These are phyloP conservation scores for Mucor plumbeus DNA, from an alignment of 371 early-diverging fungal genomes.

Conservation along the genomic window DNA sequence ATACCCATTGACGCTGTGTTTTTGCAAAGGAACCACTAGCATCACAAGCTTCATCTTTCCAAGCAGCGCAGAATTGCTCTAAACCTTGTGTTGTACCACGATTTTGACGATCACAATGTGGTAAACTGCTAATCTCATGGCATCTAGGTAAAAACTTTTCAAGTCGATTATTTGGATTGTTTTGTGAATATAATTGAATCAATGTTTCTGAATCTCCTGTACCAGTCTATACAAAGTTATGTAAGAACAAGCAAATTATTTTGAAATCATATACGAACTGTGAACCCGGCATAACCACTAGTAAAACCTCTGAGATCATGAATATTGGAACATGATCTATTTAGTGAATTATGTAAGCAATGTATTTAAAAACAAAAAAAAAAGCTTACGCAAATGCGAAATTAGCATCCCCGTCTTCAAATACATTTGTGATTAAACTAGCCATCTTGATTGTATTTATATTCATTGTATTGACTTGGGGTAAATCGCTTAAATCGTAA, in stretches of 20 bases:
- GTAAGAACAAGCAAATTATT: too few relatives aligned
- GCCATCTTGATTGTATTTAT: conserved; percentile 27
- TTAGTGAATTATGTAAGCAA: not conserved
- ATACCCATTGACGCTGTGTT: conserved; percentile 37
- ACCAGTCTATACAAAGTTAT: conserved; percentile 39
- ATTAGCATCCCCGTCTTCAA: conserved; percentile 39
- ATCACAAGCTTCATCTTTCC: conserved; percentile 39
- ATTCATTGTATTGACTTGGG: conserved; percentile 22
- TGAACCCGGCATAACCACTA: conserved; percentile 60
- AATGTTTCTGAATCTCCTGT: conserved; percentile 56
- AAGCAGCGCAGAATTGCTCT: conserved; percentile 33
- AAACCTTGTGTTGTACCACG: conserved; percentile 30
- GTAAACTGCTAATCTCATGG: conserved; percentile 30
- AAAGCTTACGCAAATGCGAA: conserved; percentile 43
- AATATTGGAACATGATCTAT: conserved; percentile 40
- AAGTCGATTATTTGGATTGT: conserved; percentile 34
- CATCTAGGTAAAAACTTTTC: conserved; percentile 28
- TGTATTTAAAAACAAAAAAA: not conserved
- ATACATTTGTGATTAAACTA: conserved; percentile 47
- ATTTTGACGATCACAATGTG: conserved; percentile 31
- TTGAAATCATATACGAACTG: conserved; percentile 24
- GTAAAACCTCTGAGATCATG: conserved; percentile 49
- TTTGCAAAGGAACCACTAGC: conserved; percentile 28
- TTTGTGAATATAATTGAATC: conserved; percentile 37
- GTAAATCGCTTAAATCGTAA: conserved; percentile 35